Evolutionary conservation across 768 basidiomycete genomes (phyloP), one percentile per base, ranked within the genome.

Genomic region (Boletus eberwhitei): DNA sequence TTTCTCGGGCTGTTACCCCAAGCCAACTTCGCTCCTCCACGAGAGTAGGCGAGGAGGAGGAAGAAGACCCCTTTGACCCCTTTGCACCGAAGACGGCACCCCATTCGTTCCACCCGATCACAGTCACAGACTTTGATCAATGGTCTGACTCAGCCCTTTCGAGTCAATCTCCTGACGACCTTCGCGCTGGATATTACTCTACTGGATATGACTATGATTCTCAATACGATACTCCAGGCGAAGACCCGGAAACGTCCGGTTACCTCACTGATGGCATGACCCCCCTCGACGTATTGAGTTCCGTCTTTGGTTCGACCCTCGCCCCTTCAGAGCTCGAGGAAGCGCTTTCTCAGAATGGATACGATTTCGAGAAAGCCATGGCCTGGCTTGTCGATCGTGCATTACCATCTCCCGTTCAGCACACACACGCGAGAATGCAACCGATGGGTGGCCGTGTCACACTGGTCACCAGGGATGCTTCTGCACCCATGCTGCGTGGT

Each of bases 341-440:
- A 51, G 96, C 96, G 0, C 79, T 99, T 2, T 83, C 85, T 8
- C 79, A 82, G 44, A 90, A 92, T 60, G 92, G 85, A 3, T 99
- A 91, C 67, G 96, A 99, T 62, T 98, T 99, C 69, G 97, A 99
- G 64, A 81, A 81, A 38, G 88, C 97, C 13, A 98, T 98, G 90
- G 90, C 88, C 2, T 93, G 89, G 85, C 82, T 99, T 39, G 81
- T 98, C 43, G 91, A 96, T 60, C 84, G 87, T 45, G 78, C 79
- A 13, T 73, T 79, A 34, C 83, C 82, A 35, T 68, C 72, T 34
- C 71, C 74, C 8, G 76, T 81, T 43, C 67, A 74, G 40, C 64
- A 68, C 24, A 17, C 61, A 1, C 73, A 77, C 45, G 61, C 69
- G 38, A 75, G 83, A 54, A 74, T 84, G 65, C 85, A 86, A 63